Evolutionary conservation across 495 filamentous ascomycete species (phyloP).

Genomic region (Aspergillus diversus): DNA sequence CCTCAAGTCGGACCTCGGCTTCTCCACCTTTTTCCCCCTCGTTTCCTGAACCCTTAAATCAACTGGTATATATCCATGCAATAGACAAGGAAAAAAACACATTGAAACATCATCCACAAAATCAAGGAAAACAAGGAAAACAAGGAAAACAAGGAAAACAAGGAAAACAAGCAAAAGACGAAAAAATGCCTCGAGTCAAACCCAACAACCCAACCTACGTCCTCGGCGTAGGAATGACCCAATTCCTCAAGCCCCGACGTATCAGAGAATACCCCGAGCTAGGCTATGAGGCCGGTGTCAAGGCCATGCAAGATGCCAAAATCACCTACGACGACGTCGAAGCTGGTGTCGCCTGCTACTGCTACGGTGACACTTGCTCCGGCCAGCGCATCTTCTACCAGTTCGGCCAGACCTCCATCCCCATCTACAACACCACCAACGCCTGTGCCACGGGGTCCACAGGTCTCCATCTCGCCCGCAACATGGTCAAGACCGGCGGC

Average conservation of each 20-base stretch:
- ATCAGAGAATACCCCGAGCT: slow-evolving; percentile 71
- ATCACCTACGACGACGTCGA: slow-evolving; percentile 97
- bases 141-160: not conserved
- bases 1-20: slow-evolving; percentile 16
- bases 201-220: slow-evolving; percentile 67
- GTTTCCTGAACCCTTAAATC: too few relatives aligned
- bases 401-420: slow-evolving; percentile 95
- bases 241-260: slow-evolving; percentile 96
- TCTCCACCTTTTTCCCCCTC: not conserved
- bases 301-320: slow-evolving; percentile 92
- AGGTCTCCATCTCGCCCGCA: slow-evolving; percentile 81
- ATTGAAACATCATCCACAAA: too few relatives aligned
- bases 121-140: not conserved
- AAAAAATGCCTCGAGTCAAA: slow-evolving; percentile 12
- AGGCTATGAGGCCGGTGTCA: slow-evolving; percentile 92
- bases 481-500: slow-evolving; percentile 74
- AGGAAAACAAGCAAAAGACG: not conserved
- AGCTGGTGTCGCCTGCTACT: slow-evolving; percentile 94
- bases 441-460: slow-evolving; percentile 94
- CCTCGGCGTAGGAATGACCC: slow-evolving; percentile 96
- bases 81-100: too few relatives aligned
- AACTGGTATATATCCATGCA: too few relatives aligned
- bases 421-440: slow-evolving; percentile 97
- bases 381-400: slow-evolving; percentile 99
- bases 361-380: slow-evolving; percentile 92